Percentiles rank a stretch among this genome's conserved stretches.
Conservation (phyloP, 73 alveolate species). For the Paramecium bursaria region DNA sequence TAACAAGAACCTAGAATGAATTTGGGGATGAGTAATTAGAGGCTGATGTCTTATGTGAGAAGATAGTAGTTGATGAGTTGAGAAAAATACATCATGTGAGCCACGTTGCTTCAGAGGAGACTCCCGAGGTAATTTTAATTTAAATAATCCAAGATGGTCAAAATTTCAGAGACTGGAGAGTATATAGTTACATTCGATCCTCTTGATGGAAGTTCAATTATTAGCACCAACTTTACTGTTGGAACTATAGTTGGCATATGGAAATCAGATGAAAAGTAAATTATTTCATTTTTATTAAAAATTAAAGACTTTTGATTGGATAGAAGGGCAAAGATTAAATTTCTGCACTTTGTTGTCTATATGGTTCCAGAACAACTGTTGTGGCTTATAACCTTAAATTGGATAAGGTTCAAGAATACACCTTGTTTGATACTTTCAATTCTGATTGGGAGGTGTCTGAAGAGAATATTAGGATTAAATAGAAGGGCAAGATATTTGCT, state of each 20-base stretch:
- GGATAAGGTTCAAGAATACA: constrained; percentile 74
- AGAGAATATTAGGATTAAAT: constrained; percentile 74
- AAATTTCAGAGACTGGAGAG: constrained; percentile 61
- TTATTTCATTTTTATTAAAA: too few species aligned
- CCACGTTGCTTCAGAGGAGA: constrained; percentile 78
- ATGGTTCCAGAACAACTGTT: constrained; percentile 83
- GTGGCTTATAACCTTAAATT: constrained; percentile 68
- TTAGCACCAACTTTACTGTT: constrained; percentile 80
- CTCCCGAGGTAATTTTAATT: constrained; percentile 52
- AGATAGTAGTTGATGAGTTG: constrained; percentile 73
- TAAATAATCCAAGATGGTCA: background rate
- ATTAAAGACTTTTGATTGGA: constrained; percentile 59
- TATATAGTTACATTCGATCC: constrained; percentile 85
- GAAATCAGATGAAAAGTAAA: constrained; percentile 65
- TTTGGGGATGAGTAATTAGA: constrained; percentile 74
- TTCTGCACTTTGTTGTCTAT: constrained; percentile 77
- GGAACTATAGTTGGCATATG: constrained; percentile 84
- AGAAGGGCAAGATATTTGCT: constrained; percentile 83
- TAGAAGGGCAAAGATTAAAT: constrained; percentile 75
- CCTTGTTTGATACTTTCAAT: constrained; percentile 50
- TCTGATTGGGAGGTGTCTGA: constrained; percentile 77
- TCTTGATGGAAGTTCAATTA: constrained; percentile 80
- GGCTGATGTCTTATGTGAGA: constrained; percentile 73
- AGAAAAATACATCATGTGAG: constrained; percentile 75
- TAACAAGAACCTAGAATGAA: constrained; percentile 63